A percentile compares a stretch with the other conserved stretches of the same genome.
phyloP scores from a whole-genome alignment of 2,329 filamentous ascomycete genomes.

The Emericellopsis cladophorae region DNA sequence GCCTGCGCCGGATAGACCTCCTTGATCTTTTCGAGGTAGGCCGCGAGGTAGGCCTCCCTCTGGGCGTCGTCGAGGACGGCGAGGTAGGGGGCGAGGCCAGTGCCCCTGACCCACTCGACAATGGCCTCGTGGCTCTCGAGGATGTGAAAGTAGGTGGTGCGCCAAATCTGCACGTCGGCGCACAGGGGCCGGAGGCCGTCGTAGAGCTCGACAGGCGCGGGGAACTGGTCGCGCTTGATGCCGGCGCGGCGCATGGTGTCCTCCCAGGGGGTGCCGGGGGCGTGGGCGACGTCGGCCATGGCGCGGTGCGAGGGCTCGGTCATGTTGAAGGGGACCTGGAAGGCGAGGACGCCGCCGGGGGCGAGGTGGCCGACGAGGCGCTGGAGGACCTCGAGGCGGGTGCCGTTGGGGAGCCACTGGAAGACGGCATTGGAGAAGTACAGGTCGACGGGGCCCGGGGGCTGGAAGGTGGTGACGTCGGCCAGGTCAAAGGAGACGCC shows the following conservation, averaged over 20 bases:
- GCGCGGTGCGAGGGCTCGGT: constrained; percentile 31
- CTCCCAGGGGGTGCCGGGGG: constrained; percentile 23
- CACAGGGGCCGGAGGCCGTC: constrained; percentile 30
- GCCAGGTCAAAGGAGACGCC: constrained; percentile 28
- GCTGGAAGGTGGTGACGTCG: constrained; percentile 28
- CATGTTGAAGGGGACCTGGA: constrained; percentile 38
- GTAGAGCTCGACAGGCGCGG: constrained; percentile 32
- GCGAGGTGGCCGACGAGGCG: constrained; percentile 25
- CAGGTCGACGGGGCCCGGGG: constrained; percentile 21
- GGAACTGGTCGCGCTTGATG: constrained; percentile 32
- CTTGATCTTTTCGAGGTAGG: constrained; percentile 31
- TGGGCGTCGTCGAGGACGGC: constrained; percentile 28
- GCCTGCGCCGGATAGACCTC: constrained; percentile 25
- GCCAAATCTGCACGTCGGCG: constrained; percentile 35
- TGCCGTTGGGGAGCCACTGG: constrained; percentile 36
- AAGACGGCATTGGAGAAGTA: constrained; percentile 46
- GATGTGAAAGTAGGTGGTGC: constrained; percentile 38
- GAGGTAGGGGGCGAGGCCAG: constrained; percentile 41
- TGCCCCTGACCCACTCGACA: constrained; percentile 47
- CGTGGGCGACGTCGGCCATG: constrained; percentile 29
- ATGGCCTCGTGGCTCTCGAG: constrained; percentile 33
- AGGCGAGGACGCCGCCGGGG: constrained; percentile 35
- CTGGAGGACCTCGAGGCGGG: constrained; percentile 30
- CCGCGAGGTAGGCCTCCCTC: constrained; percentile 27
- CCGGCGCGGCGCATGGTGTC: constrained; percentile 11